Percentiles rank a stretch among this genome's conserved stretches.
These are phyloP conservation scores for Penicillium flavigenum DNA, from an alignment of 495 filamentous ascomycete species.

Conservation along the genomic window DNA sequence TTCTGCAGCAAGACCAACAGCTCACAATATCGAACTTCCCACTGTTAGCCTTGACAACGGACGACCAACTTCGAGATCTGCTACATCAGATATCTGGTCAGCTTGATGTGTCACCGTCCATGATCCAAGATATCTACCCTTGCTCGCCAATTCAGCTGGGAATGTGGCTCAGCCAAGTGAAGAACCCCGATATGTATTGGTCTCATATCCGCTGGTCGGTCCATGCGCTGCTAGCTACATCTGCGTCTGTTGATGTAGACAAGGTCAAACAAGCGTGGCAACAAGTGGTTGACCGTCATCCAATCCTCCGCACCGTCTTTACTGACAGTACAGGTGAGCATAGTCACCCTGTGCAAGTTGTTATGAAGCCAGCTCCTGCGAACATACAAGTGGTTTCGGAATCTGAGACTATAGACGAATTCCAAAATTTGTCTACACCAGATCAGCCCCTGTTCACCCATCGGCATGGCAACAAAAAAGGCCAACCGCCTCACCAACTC, in stretches of 20 bases:
- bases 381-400: background rate
- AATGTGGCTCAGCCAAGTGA: constrained; percentile 38
- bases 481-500: constrained; percentile 6
- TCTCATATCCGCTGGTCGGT: background rate
- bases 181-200: constrained; percentile 32
- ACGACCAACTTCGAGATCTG: background rate
- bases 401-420: background rate
- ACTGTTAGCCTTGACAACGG: constrained; percentile 45
- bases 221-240: background rate
- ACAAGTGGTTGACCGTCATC: constrained; percentile 45
- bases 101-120: constrained; percentile 29
- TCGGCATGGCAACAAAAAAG: background rate
- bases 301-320: constrained; percentile 50
- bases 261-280: constrained; percentile 41
- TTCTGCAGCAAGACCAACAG: constrained; percentile 23
- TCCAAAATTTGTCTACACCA: too few relatives aligned
- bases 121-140: constrained; percentile 50
- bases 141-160: constrained; percentile 58
- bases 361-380: background rate
- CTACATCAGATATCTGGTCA: constrained; percentile 10
- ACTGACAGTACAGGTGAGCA: constrained; percentile 22
- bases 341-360: background rate
- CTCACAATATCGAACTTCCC: constrained; percentile 9
- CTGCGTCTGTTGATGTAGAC: background rate
- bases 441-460: background rate